These are phyloP conservation scores for Colletotrichum lupini DNA, from an alignment of 2,329 filamentous ascomycete genomes.

Conservation along the genomic window DNA sequence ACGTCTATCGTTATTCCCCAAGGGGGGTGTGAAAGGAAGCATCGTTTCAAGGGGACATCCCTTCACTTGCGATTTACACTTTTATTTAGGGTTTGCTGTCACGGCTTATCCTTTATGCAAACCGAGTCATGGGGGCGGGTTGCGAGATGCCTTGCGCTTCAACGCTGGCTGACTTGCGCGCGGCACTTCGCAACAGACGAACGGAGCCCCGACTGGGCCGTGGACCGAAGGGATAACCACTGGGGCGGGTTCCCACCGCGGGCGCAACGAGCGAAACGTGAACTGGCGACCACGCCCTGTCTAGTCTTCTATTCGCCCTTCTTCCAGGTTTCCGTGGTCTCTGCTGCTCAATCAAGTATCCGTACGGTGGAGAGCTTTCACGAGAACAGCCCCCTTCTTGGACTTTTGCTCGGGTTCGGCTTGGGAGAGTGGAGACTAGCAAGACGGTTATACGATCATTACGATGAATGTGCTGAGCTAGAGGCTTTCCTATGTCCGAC, in stretches of 20 bases:
- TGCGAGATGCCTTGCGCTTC: not conserved
- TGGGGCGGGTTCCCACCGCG: not conserved
- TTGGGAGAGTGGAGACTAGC: not conserved
- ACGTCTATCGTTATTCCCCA: not conserved
- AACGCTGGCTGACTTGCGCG: not conserved
- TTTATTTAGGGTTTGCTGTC: conserved; percentile 32
- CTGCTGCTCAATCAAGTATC: not conserved
- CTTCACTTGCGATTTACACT: conserved; percentile 6
- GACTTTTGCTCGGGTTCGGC: not conserved
- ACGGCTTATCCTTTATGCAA: conserved; percentile 27
- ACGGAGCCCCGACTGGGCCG: not conserved
- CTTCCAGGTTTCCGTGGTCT: not conserved
- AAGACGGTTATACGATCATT: not conserved
- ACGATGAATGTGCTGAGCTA: conserved; percentile 4
- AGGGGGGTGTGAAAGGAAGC: not conserved
- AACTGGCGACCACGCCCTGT: not conserved
- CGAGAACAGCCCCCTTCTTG: not conserved
- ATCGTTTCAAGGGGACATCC: conserved; percentile 21
- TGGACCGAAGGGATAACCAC: not conserved
- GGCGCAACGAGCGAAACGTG: not conserved
- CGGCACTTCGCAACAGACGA: not conserved
- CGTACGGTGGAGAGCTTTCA: not conserved
- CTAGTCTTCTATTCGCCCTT: not conserved
- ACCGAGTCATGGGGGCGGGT: conserved; percentile 16
- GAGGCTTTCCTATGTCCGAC: not conserved